Base-by-base conservation (phyloP, 2,329 filamentous ascomycete genomes). In the Cladosporium velox region DNA sequence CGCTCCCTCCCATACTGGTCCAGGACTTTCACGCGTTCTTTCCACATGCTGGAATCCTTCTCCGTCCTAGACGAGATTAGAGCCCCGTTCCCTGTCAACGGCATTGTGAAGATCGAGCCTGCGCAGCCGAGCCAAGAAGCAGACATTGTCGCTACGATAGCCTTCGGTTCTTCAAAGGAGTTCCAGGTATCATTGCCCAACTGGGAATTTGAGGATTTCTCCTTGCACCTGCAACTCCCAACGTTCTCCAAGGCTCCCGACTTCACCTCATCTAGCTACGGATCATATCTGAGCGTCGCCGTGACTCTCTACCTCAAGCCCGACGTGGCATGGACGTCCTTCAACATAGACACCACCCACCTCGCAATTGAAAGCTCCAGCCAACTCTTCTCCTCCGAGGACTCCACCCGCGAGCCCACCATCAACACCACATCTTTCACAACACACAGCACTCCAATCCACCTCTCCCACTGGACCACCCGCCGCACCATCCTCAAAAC, bases 401-500 rank as follows among this genome's bases (percentile, higher is more conserved):
- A 14, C 12, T 26, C 59, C 30, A 60, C 12, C 24, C 57, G 66
- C n/a, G 55, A 18, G 15, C 63, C 68, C 24, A 74, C 80, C 44
- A 77, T 70, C 6, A 75, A 77, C 38, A 66, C 66, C 49, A 64
- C 76, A 0, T 72, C 76, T 12, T 75, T 78, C 12, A 77, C 73
- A 15, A 75, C 77, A 4, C 75, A 76, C 3, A 69, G 76, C 12
- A 78, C 79, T 34, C 69, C 75, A 1, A 66, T 75, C 7, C 67
- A 74, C 4, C 73, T 79, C 65, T 64, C 65, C 11, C 70, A 74
- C 60, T 75, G 73, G 72, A 71, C 74, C 58, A 79, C 78, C 2
- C 76, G 78, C 14, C 72, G 78, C 61, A 81, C 77, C n/a, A 70
- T 72, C 21, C 75, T 83, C 12, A 72, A 78, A 28, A 76, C 77